Conservation (phyloP, 768 basidiomycete species). For the Peribolospora baueri region DNA sequence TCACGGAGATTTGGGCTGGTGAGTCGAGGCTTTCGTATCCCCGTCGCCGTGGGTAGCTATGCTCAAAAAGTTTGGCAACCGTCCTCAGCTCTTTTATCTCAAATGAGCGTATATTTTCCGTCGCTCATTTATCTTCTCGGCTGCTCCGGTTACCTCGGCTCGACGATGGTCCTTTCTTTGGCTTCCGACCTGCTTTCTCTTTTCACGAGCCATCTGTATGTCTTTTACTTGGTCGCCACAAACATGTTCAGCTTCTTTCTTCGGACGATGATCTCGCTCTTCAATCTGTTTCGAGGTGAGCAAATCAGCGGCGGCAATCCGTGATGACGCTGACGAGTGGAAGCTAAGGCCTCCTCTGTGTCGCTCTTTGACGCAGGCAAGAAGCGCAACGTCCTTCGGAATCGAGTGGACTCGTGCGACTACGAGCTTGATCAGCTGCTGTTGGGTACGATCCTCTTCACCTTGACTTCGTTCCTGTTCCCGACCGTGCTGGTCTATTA, state of each 20-base stretch:
- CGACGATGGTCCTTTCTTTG: conserved; percentile 41
- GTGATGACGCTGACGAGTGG: too few relatives aligned
- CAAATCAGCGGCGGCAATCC: neutral
- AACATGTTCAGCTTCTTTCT: conserved; percentile 38
- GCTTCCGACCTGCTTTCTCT: conserved; percentile 40
- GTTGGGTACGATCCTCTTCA: conserved; percentile 78
- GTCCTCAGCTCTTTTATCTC: conserved; percentile 15
- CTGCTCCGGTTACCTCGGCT: conserved; percentile 17
- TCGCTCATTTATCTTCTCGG: conserved; percentile 17
- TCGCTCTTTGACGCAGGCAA: conserved; percentile 33
- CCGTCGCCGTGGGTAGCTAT: conserved; percentile 13
- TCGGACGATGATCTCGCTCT: conserved; percentile 38
- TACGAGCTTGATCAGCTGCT: conserved; percentile 84
- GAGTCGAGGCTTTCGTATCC: conserved; percentile 14
- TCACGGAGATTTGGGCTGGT: conserved; percentile 50
- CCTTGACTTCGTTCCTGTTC: conserved; percentile 50
- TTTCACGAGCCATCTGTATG: conserved; percentile 44
- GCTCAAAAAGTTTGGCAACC: neutral
- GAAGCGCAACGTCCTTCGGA: conserved; percentile 59
- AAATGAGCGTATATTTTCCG: conserved; percentile 13
- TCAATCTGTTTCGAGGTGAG: conserved; percentile 73
- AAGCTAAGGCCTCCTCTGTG: too few relatives aligned
- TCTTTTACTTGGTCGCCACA: conserved; percentile 41
- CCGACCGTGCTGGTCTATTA: conserved; percentile 77
- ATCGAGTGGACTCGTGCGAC: conserved; percentile 67